Evolutionary conservation across 176 grass and related monocot genomes (phyloP).

Genomic region (Triticum urartu): DNA sequence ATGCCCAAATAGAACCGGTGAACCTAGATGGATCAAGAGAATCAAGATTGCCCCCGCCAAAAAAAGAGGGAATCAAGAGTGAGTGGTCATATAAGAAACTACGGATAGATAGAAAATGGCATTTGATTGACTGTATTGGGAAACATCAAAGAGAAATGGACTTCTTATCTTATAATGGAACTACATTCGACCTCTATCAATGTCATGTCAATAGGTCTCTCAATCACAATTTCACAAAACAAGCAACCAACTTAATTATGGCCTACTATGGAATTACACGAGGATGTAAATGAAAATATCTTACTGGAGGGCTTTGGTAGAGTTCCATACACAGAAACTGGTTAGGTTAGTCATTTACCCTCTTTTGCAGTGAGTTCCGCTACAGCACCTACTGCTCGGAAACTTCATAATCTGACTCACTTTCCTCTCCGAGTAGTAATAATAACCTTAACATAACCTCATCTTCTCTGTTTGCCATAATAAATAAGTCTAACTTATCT

Average conservation of each 20-base stretch:
- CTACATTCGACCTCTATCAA: not conserved
- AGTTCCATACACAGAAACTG: not conserved
- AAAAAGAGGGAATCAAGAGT: slow-evolving; percentile 1
- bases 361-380: too few relatives aligned
- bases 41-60: too few relatives aligned
- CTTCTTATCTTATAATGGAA: not conserved
- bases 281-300: not conserved
- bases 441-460: not conserved
- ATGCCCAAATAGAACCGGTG: slow-evolving; percentile 88
- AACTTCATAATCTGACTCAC: too few relatives aligned
- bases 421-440: too few relatives aligned
- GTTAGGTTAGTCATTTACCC: not conserved
- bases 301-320: not conserved
- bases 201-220: not conserved
- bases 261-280: not conserved
- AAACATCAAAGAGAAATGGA: not conserved
- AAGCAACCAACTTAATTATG: not conserved
- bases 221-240: not conserved
- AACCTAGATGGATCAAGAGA: slow-evolving; percentile 61
- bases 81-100: not conserved
- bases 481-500: not conserved
- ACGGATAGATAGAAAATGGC: not conserved
- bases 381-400: too few relatives aligned
- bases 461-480: not conserved
- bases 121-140: not conserved